Evolutionary conservation across 345 rosid species (phyloP).

Genomic region (Eucalyptus marginata): DNA sequence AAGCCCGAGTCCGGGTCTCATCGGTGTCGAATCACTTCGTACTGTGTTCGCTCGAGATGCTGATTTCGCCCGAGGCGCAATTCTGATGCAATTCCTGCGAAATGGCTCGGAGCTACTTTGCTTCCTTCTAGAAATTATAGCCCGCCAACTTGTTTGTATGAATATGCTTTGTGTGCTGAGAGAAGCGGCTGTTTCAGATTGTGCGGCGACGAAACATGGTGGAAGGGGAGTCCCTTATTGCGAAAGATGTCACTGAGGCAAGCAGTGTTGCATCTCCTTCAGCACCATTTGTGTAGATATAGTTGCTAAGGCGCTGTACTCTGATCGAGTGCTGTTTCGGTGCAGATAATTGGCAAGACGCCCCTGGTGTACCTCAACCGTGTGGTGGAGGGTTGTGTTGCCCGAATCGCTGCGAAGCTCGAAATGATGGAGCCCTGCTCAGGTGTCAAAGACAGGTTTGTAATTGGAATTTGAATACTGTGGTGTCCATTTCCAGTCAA

Average conservation of each 20-base stretch:
- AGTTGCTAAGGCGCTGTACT: not conserved
- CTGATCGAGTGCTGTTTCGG: not conserved
- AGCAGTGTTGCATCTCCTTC: not conserved
- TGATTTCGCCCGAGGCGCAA: not conserved
- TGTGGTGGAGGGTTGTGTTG: slow-evolving; percentile 61
- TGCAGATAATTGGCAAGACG: slow-evolving; percentile 59
- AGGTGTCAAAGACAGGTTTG: slow-evolving; percentile 81
- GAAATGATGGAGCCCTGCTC: slow-evolving; percentile 88
- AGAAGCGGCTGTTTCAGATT: not conserved
- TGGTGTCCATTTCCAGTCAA: not conserved
- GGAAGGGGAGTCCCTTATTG: slow-evolving; percentile 19
- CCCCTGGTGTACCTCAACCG: slow-evolving; percentile 75
- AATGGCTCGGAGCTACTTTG: not conserved
- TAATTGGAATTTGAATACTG: not conserved
- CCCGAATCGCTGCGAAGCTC: slow-evolving; percentile 62
- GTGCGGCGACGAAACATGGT: not conserved
- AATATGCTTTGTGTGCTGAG: not conserved
- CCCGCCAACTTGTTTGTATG: not conserved
- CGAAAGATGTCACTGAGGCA: slow-evolving; percentile 60
- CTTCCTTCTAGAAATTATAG: not conserved
- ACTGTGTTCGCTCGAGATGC: not conserved
- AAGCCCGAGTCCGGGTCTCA: not conserved
- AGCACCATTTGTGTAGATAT: not conserved
- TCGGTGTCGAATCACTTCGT: not conserved
- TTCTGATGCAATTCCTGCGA: not conserved